Evolutionary conservation across 257 asterid species (phyloP), one percentile per base, ranked within the genome.

Genomic region (Rhazya stricta): DNA sequence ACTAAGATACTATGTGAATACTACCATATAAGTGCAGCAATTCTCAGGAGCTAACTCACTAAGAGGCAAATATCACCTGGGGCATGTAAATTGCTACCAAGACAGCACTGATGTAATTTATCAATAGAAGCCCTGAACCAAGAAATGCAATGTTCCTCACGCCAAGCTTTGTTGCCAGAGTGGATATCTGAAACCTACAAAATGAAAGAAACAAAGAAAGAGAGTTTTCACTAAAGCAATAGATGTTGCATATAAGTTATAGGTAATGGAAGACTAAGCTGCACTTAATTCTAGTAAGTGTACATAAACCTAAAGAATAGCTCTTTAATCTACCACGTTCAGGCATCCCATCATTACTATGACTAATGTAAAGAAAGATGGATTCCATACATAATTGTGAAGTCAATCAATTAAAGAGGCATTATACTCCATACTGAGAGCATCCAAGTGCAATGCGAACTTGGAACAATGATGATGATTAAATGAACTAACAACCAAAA

Each of bases 151-250:
- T 92, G 77, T 95, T 95, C 85, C 96, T 88, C 81, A 92, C 96
- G 34, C 99, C 99, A 83, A 95, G 98, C 81, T 92, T 95, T 65
- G 98, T 91, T 71, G 98, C 99, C 69, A 95, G 81, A 69, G 98
- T 95, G 71, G 97, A 87, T 82, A 95, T 95, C 91, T 89, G 92
- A 91, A 95, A 95, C 92, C 99, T 95, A 76, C 32, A 63, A 5
- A 79, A 80, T 48, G 9, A 54, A 30, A 51, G 62, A 34, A 73
- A n/a, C n/a, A n/a, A 83, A 71, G 30, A 36, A 61, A 23, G 56
- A 51, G 16, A 67, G 21, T 4, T 21, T 32, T 39, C 46, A 43
- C 12, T 51, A 9, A 71, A 29, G 77, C 41, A 63, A 42, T 21
- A 21, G 25, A 39, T 29, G 45, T 67, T 23, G 60, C 19, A 66